A percentile compares a stretch with the other conserved stretches of the same genome.
phyloP scores from a whole-genome alignment of 2,329 filamentous ascomycete species.

The Neonectria faginata region DNA sequence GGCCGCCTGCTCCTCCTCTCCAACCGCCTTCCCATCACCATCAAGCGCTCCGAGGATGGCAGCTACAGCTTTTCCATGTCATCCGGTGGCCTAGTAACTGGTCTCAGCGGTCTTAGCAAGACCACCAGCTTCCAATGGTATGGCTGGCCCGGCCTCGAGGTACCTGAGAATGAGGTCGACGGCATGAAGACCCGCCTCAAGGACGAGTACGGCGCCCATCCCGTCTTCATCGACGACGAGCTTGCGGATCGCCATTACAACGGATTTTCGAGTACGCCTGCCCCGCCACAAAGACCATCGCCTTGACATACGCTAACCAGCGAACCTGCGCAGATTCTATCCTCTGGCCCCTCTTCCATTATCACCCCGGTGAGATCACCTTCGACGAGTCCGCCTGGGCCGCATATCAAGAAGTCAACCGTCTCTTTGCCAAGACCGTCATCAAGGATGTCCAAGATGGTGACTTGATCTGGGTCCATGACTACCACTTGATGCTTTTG shows the following conservation, averaged over 20 bases:
- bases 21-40: constrained; percentile 95
- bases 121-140: constrained; percentile 98
- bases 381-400: constrained; percentile 96
- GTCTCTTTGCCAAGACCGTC: constrained; percentile 89
- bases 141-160: constrained; percentile 94
- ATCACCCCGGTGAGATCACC: constrained; percentile 97
- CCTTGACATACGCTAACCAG: constrained; percentile 18
- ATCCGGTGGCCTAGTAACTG: constrained; percentile 93
- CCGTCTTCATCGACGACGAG: constrained; percentile 93
- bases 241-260: constrained; percentile 97
- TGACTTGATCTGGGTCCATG: constrained; percentile 97
- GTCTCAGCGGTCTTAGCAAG: constrained; percentile 90
- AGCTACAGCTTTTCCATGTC: constrained; percentile 97
- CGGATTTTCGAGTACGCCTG: constrained; percentile 86
- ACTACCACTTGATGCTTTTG: constrained; percentile 98
- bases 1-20: constrained; percentile 84
- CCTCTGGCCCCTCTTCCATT: constrained; percentile 98
- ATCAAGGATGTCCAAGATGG: constrained; percentile 90
- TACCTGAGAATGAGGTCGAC: constrained; percentile 84
- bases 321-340: constrained; percentile 77
- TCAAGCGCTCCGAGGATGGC: constrained; percentile 92
- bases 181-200: constrained; percentile 82
- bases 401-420: constrained; percentile 93
- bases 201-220: constrained; percentile 88
- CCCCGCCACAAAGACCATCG: background rate